These are phyloP conservation scores for Ceriops decandra DNA, from an alignment of 345 rosid species.

Conservation along the genomic window DNA sequence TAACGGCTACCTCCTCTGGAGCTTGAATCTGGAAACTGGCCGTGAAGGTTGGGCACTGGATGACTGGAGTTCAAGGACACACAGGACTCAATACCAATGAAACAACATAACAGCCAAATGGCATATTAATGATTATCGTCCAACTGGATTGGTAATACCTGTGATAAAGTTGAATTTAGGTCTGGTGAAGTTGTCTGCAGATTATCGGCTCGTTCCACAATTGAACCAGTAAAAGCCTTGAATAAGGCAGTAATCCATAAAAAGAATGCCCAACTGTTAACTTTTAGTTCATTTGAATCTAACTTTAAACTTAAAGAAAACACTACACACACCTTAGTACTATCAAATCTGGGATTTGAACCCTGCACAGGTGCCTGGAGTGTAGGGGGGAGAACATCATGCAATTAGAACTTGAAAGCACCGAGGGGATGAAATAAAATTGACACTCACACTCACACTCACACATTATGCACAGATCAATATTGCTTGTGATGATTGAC, in stretches of 20 bases:
- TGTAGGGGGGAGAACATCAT: not conserved
- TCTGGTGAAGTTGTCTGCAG: conserved; percentile 25
- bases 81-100: not conserved
- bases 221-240: conserved; percentile 77
- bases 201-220: conserved; percentile 53
- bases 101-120: not conserved
- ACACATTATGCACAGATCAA: not conserved
- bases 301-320: not conserved
- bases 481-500: not conserved
- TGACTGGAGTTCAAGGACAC: conserved; percentile 33
- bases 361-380: not conserved
- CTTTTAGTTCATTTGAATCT: not conserved
- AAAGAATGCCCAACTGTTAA: not conserved
- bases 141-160: conserved; percentile 35
- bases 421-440: no score
- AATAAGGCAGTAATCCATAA: not conserved
- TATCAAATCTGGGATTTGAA: conserved; percentile 3
- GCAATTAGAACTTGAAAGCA: not conserved
- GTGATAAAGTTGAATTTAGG: conserved; percentile 29
- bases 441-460: no score
- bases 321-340: not conserved
- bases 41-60: conserved; percentile 52
- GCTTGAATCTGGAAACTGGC: conserved; percentile 79
- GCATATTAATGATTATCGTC: not conserved
- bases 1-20: conserved; percentile 53